phyloP scores from a whole-genome alignment of 2,329 filamentous ascomycete species.

The Macrophomina tecta region DNA sequence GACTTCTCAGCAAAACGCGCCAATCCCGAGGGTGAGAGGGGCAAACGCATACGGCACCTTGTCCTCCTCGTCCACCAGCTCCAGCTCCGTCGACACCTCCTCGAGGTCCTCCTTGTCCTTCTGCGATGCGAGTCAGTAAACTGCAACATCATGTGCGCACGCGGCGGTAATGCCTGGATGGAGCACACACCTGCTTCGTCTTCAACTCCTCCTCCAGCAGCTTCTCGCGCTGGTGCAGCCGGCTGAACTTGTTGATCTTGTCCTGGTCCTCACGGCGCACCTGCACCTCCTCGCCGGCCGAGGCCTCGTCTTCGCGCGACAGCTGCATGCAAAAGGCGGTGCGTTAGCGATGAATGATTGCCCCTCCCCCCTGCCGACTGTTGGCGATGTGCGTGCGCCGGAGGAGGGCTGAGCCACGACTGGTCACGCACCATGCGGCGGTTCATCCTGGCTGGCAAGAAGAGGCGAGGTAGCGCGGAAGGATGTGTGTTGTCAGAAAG shows the following conservation, averaged over 20 bases:
- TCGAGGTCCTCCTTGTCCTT: slow-evolving; percentile 99
- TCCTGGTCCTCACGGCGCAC: slow-evolving; percentile 97
- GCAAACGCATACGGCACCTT: slow-evolving; percentile 75
- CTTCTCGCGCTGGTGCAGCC: slow-evolving; percentile 85
- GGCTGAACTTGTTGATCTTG: slow-evolving; percentile 98
- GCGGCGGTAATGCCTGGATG: background rate
- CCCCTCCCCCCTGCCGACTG: slow-evolving; percentile 4
- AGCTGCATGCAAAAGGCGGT: slow-evolving; percentile 62
- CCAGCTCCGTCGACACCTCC: slow-evolving; percentile 87
- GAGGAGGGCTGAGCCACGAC: background rate
- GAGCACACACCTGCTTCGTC: slow-evolving; percentile 70
- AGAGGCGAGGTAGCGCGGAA: background rate
- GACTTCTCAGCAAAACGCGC: slow-evolving; percentile 1
- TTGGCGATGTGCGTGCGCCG: background rate
- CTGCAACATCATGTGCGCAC: background rate
- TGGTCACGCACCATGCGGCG: slow-evolving; percentile 24
- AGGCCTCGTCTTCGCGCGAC: slow-evolving; percentile 87
- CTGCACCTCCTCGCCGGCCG: slow-evolving; percentile 80
- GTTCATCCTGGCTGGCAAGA: slow-evolving; percentile 22
- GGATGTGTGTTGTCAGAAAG: slow-evolving; percentile 1
- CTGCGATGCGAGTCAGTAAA: slow-evolving; percentile 53
- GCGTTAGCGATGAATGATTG: slow-evolving; percentile 28
- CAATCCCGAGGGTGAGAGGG: too few species aligned
- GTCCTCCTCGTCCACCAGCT: slow-evolving; percentile 94
- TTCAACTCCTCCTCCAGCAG: slow-evolving; percentile 80